phyloP scores from a whole-genome alignment of 2,329 filamentous ascomycete genomes.

The Fusarium redolens region DNA sequence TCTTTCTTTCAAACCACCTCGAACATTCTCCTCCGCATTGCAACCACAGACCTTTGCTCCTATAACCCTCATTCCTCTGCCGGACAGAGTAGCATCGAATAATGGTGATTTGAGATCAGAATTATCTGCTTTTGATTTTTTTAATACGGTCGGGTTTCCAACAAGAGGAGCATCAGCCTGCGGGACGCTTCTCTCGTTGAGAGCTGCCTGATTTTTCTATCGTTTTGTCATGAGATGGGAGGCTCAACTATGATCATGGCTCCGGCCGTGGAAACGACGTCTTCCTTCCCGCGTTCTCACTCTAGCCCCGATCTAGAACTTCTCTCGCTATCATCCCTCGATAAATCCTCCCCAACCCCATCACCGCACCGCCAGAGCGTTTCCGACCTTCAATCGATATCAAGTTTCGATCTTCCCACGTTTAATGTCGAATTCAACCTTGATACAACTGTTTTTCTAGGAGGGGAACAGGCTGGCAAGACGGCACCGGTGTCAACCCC shows the following conservation, averaged over 20 bases:
- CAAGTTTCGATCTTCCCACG: slow-evolving; percentile 62
- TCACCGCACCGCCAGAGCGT: slow-evolving; percentile 35
- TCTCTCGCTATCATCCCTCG: slow-evolving; percentile 45
- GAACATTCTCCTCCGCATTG: slow-evolving; percentile 22
- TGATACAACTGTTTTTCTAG: slow-evolving; percentile 58
- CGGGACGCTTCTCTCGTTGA: slow-evolving; percentile 36
- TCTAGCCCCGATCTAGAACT: slow-evolving; percentile 48
- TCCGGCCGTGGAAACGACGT: slow-evolving; percentile 50
- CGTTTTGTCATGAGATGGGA: slow-evolving; percentile 51
- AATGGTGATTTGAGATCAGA: slow-evolving; percentile 43
- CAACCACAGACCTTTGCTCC: slow-evolving; percentile 10
- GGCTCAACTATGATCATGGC: slow-evolving; percentile 54
- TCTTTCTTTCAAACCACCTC: slow-evolving; percentile 31
- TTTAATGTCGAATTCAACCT: slow-evolving; percentile 64
- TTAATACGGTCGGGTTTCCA: slow-evolving; percentile 38
- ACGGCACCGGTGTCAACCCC: slow-evolving; percentile 19
- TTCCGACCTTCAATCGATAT: slow-evolving; percentile 27
- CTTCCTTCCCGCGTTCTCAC: slow-evolving; percentile 50
- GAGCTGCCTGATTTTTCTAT: slow-evolving; percentile 24
- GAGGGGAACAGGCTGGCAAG: slow-evolving; percentile 37
- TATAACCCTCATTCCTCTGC: slow-evolving; percentile 37
- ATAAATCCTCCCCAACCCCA: slow-evolving; percentile 39
- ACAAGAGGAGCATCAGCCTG: slow-evolving; percentile 30
- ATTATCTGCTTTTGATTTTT: slow-evolving; percentile 36
- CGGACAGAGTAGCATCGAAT: slow-evolving; percentile 45